Evolutionary conservation across 352 stramenopile species (phyloP).

Genomic region (Phytophthora brassicae): DNA sequence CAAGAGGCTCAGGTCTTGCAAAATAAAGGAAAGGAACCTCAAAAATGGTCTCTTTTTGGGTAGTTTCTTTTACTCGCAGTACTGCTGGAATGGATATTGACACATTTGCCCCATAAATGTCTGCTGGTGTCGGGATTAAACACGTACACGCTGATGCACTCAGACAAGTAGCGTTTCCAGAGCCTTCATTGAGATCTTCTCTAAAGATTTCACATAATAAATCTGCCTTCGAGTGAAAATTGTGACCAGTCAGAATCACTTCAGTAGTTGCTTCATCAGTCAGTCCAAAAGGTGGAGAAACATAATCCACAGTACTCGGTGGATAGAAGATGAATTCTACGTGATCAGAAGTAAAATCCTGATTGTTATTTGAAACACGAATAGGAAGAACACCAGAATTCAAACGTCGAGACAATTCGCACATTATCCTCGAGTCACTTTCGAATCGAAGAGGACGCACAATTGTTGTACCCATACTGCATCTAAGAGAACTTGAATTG

Average conservation of each 20-base stretch:
- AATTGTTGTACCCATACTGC: slow-evolving; percentile 19
- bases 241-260: slow-evolving; percentile 30
- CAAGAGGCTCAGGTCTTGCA: slow-evolving; percentile 7
- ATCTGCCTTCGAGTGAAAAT: slow-evolving; percentile 21
- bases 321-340: slow-evolving; percentile 17
- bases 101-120: slow-evolving; percentile 9
- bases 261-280: slow-evolving; percentile 14
- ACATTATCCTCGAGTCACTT: slow-evolving; percentile 22
- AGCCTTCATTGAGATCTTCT: background rate
- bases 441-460: slow-evolving; percentile 13
- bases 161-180: background rate
- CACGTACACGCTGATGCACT: slow-evolving; percentile 11
- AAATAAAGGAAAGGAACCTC: slow-evolving; percentile 33
- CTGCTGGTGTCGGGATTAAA: slow-evolving; percentile 10
- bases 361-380: slow-evolving; percentile 40
- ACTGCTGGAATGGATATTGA: slow-evolving; percentile 12
- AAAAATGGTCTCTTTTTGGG: slow-evolving; percentile 23
- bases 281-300: slow-evolving; percentile 18
- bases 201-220: slow-evolving; percentile 29
- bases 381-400: slow-evolving; percentile 24
- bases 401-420: slow-evolving; percentile 22
- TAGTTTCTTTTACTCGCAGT: slow-evolving; percentile 31
- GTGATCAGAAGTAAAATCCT: slow-evolving; percentile 36
- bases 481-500: slow-evolving; percentile 29
- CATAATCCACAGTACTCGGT: slow-evolving; percentile 23